Conservation (phyloP, 805 yeast genomes). For the Candida namnaoensis region DNA sequence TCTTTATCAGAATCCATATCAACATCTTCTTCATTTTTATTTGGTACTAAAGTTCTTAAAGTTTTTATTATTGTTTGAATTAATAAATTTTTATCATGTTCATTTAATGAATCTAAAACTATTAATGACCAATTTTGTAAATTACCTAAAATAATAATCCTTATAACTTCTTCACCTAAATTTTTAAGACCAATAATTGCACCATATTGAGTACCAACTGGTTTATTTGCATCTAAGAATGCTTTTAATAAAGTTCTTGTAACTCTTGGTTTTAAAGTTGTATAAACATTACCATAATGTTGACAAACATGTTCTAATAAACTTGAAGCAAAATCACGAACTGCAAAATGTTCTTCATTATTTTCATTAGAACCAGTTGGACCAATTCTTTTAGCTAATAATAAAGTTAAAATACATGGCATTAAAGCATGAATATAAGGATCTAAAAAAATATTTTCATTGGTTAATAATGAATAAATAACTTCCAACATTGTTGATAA, state of each 20-base stretch:
- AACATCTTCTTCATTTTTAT: constrained; percentile 16
- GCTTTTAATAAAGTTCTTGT: constrained; percentile 90
- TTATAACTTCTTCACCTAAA: constrained; percentile 80
- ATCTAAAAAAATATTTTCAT: constrained; percentile 80
- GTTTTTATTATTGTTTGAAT: constrained; percentile 45
- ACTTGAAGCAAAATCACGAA: constrained; percentile 84
- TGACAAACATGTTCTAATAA: constrained; percentile 70
- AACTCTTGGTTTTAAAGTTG: constrained; percentile 86
- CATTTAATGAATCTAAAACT: constrained; percentile 33
- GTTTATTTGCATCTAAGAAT: constrained; percentile 73
- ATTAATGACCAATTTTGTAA: constrained; percentile 69
- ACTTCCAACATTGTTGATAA: constrained; percentile 84
- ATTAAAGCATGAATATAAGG: constrained; percentile 94
- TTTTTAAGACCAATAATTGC: constrained; percentile 78
- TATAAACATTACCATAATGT: constrained; percentile 76
- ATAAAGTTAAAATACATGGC: constrained; percentile 90
- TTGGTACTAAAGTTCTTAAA: constrained; percentile 36
- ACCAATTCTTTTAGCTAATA: constrained; percentile 87
- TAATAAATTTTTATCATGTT: constrained; percentile 40
- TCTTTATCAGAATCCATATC: constrained; percentile 24
- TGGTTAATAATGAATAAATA: constrained; percentile 73
- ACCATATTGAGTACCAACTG: constrained; percentile 88
- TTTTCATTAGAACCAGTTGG: constrained; percentile 18
- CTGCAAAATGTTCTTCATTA: constrained; percentile 34
- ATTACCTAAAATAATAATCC: constrained; percentile 80